Evolutionary conservation across 176 grass and related monocot genomes (phyloP), one percentile per base, ranked within the genome.

Genomic region (Eragrostis curvula): DNA sequence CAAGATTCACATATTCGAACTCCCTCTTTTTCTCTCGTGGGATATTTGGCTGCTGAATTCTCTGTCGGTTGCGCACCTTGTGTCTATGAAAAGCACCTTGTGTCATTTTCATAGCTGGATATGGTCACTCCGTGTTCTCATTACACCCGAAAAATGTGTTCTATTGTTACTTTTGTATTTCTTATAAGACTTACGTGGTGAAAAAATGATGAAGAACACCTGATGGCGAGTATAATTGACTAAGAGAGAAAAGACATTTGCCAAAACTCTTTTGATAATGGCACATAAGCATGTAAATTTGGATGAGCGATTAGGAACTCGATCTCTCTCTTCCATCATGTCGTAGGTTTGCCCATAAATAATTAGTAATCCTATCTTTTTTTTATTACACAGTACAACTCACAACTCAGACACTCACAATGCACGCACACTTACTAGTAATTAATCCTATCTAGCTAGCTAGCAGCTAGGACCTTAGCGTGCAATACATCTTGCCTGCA

Each of bases 1-100:
- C 78, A 86, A 81, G 77, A 74, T 81, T 81, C 49, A 86, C 40
- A 81, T 65, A 68, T 74, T 81, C 84, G 78, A 68, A 74, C 77
- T 70, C 39, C 58, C 79, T 47, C 63, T 76, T 20, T 71, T 36
- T 81, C 71, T 77, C 70, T 53, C 41, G 21, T 69, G 77, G 71
- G 45, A 29, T 63, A 45, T 79, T 85, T 84, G 72, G 20, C 47
- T 55, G 77, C 46, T 72, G n/a, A 28, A 29, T 41, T 89, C 45
- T 85, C 70, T 11, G 64, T 63, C 32, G 45, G 79, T 81, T 81
- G 60, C 5, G 64, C 64, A 13, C 60, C 27, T 85, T 71, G 66
- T 85, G n/a, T n/a, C n/a, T n/a, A n/a, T n/a, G n/a, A n/a, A n/a
- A n/a, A n/a, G n/a, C n/a, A n/a, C 21, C 17, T 59, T 81, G 14